phyloP scores from a whole-genome alignment of 2,329 filamentous ascomycete species.

The Colletotrichum aenigma region DNA sequence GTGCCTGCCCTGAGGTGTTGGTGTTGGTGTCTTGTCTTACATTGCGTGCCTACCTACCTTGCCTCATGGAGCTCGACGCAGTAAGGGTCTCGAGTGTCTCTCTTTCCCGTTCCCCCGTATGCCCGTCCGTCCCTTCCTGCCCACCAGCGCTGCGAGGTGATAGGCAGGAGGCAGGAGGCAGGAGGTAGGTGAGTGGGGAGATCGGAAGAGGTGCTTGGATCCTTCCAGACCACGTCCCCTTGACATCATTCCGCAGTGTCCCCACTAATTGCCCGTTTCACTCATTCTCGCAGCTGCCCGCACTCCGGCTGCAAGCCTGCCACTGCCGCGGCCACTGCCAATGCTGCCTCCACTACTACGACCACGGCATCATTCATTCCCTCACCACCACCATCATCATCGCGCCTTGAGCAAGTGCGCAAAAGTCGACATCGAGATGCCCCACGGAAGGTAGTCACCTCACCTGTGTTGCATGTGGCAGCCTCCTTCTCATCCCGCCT shows the following conservation, averaged over 20 bases:
- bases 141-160: neutral
- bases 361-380: neutral
- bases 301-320: neutral
- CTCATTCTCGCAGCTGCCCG: neutral
- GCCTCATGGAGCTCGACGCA: neutral
- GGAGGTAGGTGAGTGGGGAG: neutral
- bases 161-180: neutral
- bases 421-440: slow-evolving; percentile 7
- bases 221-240: neutral
- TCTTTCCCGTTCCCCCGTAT: neutral
- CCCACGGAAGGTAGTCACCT: neutral
- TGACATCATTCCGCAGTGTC: slow-evolving; percentile 3
- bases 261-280: slow-evolving; percentile 17
- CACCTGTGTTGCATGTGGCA: neutral
- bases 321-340: neutral
- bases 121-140: neutral
- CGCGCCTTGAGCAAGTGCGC: neutral
- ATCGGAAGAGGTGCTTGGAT: neutral
- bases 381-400: neutral
- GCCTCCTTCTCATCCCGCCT: neutral
- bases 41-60: neutral
- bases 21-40: neutral
- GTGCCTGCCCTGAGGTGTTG: neutral
- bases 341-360: neutral
- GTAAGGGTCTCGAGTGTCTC: slow-evolving; percentile 4